A percentile compares a stretch with the other conserved stretches of the same genome.
phyloP scores from a whole-genome alignment of 345 rosid genomes.

The Punica granatum region DNA sequence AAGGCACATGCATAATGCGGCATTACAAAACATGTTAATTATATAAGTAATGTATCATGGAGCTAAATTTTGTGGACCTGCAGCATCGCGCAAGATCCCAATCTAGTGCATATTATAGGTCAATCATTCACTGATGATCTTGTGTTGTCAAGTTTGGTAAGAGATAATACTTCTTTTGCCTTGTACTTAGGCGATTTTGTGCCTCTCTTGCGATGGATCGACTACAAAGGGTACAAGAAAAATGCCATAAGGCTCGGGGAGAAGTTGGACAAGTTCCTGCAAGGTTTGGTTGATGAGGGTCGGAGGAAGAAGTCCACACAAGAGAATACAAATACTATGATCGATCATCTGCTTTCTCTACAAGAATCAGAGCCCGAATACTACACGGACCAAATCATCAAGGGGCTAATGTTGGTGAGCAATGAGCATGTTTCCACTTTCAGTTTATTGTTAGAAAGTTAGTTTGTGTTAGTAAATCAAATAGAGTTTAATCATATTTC shows the following conservation, averaged over 20 bases:
- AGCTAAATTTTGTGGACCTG: too few relatives aligned
- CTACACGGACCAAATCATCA: constrained; percentile 39
- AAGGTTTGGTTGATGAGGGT: constrained; percentile 32
- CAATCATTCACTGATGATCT: too few relatives aligned
- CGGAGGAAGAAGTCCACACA: neutral
- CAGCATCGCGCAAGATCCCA: too few relatives aligned
- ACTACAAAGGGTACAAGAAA: constrained; percentile 10
- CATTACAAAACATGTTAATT: too few relatives aligned
- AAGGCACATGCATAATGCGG: too few relatives aligned
- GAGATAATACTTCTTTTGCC: too few relatives aligned
- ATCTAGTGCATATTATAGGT: too few relatives aligned
- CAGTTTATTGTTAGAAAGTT: neutral
- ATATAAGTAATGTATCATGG: too few relatives aligned
- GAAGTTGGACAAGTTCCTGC: constrained; percentile 24
- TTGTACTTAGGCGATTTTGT: constrained; percentile 23
- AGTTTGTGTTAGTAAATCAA: too few relatives aligned
- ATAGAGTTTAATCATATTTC: too few relatives aligned
- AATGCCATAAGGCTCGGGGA: constrained; percentile 13
- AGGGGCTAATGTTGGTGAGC: constrained; percentile 40
- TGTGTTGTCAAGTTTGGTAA: too few relatives aligned
- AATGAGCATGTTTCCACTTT: constrained; percentile 3
- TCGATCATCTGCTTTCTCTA: constrained; percentile 28
- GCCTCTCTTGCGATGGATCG: constrained; percentile 31
- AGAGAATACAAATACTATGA: constrained; percentile 25
- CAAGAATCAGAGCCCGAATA: constrained; percentile 34